phyloP scores from a whole-genome alignment of 1,139 yeast genomes.

The Eremothecium cymbalariae region DNA sequence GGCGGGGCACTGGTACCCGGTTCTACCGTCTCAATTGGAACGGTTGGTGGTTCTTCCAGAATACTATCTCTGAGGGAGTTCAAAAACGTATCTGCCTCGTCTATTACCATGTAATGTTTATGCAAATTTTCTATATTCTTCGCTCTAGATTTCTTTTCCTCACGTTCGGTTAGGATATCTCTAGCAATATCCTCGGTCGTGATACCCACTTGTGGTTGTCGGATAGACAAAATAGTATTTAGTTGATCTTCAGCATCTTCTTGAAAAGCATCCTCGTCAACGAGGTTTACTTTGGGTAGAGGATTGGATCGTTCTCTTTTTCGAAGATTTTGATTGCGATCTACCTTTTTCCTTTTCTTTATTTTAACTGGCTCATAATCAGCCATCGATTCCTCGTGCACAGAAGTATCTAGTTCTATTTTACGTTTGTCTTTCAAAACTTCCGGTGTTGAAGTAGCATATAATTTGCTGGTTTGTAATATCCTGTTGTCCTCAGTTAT shows the following conservation, averaged over 20 bases:
- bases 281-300: slow-evolving; percentile 29
- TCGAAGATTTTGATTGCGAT: slow-evolving; percentile 15
- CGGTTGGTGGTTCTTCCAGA: slow-evolving; percentile 4
- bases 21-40: slow-evolving; percentile 7
- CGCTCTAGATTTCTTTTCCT: slow-evolving; percentile 27
- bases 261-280: slow-evolving; percentile 34
- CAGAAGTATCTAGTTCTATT: slow-evolving; percentile 15
- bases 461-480: too few species aligned
- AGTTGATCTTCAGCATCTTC: slow-evolving; percentile 47
- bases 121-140: slow-evolving; percentile 16
- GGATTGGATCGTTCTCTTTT: slow-evolving; percentile 16
- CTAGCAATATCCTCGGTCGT: slow-evolving; percentile 34
- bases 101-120: slow-evolving; percentile 38
- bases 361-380: slow-evolving; percentile 28
- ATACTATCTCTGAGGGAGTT: slow-evolving; percentile 31
- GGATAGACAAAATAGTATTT: slow-evolving; percentile 34
- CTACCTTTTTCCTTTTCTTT: slow-evolving; percentile 24
- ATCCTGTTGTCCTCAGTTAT: too few species aligned
- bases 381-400: slow-evolving; percentile 20
- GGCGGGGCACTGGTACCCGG: slow-evolving; percentile 9
- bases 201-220: slow-evolving; percentile 33
- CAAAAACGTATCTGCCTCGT: slow-evolving; percentile 55
- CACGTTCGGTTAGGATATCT: slow-evolving; percentile 41
- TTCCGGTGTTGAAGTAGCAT: slow-evolving; percentile 1
- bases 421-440: slow-evolving; percentile 14